Conservation (phyloP, 2,329 filamentous ascomycete genomes). For the Zalaria obscura region DNA sequence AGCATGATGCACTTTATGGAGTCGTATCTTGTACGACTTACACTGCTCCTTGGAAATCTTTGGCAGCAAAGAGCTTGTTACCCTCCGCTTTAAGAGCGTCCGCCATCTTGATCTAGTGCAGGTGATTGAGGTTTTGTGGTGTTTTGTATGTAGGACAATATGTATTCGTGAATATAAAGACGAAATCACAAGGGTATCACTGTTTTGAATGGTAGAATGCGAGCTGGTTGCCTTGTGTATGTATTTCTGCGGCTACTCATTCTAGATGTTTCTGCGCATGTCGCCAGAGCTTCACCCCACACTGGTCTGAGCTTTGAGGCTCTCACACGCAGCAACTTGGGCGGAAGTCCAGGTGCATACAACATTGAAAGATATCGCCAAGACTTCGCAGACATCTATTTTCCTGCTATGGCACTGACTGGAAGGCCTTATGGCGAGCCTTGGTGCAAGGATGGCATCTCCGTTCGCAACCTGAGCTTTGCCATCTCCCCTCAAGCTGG, state of each 20-base stretch:
- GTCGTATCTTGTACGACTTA: constrained; percentile 40
- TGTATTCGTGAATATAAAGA: not conserved
- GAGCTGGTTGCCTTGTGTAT: too few relatives aligned
- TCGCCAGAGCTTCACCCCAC: too few relatives aligned
- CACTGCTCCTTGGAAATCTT: constrained; percentile 94
- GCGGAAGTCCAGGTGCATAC: too few relatives aligned
- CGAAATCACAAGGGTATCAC: too few relatives aligned
- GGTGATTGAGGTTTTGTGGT: not conserved
- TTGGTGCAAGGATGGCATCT: constrained; percentile 25
- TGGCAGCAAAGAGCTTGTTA: constrained; percentile 96
- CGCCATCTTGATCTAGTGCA: constrained; percentile 33
- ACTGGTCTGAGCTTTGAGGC: too few relatives aligned
- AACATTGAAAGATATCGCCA: too few relatives aligned
- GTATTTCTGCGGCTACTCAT: too few relatives aligned
- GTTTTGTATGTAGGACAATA: not conserved
- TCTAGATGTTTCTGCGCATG: too few relatives aligned
- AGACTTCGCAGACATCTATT: too few relatives aligned
- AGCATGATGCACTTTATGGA: too few relatives aligned
- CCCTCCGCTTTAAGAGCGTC: constrained; percentile 89
- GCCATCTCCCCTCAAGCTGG: constrained; percentile 35
- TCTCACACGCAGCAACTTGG: too few relatives aligned
- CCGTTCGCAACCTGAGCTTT: constrained; percentile 47
- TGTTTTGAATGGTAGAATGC: too few relatives aligned
- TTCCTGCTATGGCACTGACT: not conserved
- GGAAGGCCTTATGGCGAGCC: constrained; percentile 3